These are phyloP conservation scores for Solanum etuberosum DNA, from an alignment of 257 asterid species.

Conservation along the genomic window DNA sequence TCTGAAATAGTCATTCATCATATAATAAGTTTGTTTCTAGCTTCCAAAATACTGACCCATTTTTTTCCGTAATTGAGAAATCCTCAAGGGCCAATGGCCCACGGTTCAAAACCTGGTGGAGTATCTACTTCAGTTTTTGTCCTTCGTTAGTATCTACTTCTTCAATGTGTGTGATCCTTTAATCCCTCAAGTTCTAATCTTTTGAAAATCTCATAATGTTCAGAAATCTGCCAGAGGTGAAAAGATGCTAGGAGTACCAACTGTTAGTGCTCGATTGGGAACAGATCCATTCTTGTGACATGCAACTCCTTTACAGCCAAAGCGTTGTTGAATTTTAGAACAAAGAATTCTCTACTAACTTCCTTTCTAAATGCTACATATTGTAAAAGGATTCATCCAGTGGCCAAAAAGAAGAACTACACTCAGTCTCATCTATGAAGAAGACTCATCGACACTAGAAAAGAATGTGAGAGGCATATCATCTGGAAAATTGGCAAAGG, in stretches of 20 bases:
- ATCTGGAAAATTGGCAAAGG: no score
- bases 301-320: no score
- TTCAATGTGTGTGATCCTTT: not conserved
- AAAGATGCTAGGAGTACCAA: conserved; percentile 65
- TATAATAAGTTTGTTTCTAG: not conserved
- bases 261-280: conserved; percentile 94
- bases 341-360: no score
- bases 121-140: not conserved
- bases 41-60: not conserved
- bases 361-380: no score
- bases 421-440: no score
- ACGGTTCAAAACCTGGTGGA: not conserved
- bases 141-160: not conserved
- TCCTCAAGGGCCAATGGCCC: not conserved
- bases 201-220: not conserved
- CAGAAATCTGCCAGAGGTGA: conserved; percentile 90
- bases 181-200: not conserved
- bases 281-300: conserved; percentile 73
- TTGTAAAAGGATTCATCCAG: no score
- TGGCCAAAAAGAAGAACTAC: no score
- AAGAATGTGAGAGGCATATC: no score
- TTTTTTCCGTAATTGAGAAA: not conserved
- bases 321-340: no score
- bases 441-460: no score
- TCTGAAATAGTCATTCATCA: not conserved